A percentile compares a stretch with the other conserved stretches of the same genome.
phyloP scores from a whole-genome alignment of 1,284 basidiomycete species.

The Austroboletus olivaceoglutinosus region DNA sequence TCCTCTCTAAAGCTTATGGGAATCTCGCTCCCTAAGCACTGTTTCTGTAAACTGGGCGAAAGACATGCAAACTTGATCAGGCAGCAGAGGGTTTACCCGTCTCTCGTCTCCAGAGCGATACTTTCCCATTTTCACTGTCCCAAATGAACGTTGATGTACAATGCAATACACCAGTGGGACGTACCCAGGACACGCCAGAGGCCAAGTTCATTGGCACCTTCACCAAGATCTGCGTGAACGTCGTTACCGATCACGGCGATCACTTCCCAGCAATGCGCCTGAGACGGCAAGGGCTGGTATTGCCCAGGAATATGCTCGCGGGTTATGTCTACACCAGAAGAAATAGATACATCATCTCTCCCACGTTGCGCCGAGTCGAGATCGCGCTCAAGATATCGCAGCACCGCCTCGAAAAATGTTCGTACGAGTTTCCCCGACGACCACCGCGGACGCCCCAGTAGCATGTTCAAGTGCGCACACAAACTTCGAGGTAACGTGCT shows the following conservation, averaged over 20 bases:
- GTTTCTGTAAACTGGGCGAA: constrained; percentile 56
- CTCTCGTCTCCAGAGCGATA: constrained; percentile 59
- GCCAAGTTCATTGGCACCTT: constrained; percentile 57
- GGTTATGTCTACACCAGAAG: not conserved
- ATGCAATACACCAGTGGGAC: not conserved
- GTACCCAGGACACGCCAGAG: constrained; percentile 63
- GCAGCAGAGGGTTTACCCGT: constrained; percentile 37
- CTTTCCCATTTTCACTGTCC: constrained; percentile 61
- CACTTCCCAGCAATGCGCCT: constrained; percentile 20
- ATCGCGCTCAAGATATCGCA: constrained; percentile 43
- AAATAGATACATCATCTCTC: not conserved
- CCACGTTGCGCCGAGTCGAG: not conserved
- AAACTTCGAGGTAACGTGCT: constrained; percentile 54
- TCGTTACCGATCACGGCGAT: constrained; percentile 71
- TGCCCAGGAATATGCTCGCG: not conserved
- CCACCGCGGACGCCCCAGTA: constrained; percentile 44
- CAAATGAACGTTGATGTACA: not conserved
- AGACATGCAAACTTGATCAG: constrained; percentile 51
- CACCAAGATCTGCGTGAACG: constrained; percentile 61
- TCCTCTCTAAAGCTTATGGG: no score
- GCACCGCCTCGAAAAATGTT: constrained; percentile 58
- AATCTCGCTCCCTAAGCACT: constrained; percentile 25
- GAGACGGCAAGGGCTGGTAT: not conserved
- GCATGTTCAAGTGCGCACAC: constrained; percentile 63
- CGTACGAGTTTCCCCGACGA: constrained; percentile 67